Evolutionary conservation across 306 rosid genomes (phyloP).

Genomic region (Quercus berberidifolia): DNA sequence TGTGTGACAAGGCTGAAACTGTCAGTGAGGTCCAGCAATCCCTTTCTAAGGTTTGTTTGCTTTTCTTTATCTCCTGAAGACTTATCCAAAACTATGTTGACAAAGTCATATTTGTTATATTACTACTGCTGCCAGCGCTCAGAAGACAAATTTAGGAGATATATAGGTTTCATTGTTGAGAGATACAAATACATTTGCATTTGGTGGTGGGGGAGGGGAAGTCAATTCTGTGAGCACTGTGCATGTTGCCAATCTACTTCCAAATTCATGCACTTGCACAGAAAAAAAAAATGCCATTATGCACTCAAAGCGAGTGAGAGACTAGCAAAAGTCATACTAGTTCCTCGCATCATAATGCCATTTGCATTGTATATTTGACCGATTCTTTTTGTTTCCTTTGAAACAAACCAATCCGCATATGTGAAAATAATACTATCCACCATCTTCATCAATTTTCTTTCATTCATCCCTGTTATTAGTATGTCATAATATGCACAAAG

Average conservation of each 20-base stretch:
- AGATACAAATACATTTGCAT: not conserved
- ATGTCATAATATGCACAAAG: not conserved
- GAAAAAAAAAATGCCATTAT: not conserved
- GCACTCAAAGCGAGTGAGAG: no score
- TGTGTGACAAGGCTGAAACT: conserved; percentile 67
- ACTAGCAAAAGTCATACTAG: not conserved
- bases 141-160: not conserved
- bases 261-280: not conserved
- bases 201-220: no score
- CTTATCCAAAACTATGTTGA: not conserved
- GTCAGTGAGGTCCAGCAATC: conserved; percentile 71
- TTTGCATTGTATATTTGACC: not conserved
- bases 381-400: not conserved
- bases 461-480: not conserved
- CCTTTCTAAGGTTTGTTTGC: conserved; percentile 62
- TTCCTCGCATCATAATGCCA: not conserved
- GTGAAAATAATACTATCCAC: not conserved
- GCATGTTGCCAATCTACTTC: no score
- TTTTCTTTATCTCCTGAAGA: not conserved
- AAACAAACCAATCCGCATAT: not conserved
- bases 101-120: not conserved
- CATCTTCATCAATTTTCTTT: not conserved
- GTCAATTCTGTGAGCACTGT: no score
- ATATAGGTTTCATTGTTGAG: not conserved
- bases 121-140: not conserved